Conservation (phyloP, 2,329 filamentous ascomycete species). For the Phoma sp. region DNA sequence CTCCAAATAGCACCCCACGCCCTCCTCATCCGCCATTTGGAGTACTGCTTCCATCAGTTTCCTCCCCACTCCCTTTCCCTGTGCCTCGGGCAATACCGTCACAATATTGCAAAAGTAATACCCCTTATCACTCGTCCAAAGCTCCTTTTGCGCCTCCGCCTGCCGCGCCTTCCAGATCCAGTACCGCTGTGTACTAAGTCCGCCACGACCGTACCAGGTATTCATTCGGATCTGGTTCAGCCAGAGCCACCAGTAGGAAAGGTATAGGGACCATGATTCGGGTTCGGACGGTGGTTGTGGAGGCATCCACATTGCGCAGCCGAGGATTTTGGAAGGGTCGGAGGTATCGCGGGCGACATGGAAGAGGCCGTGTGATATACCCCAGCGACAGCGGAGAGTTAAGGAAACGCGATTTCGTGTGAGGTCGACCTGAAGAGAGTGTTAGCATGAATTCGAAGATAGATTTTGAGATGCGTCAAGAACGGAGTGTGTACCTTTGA, state of each 20-base stretch:
- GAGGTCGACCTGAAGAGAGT: slow-evolving; percentile 60
- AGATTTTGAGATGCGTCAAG: no score
- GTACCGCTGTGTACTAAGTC: slow-evolving; percentile 72
- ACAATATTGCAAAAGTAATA: slow-evolving; percentile 83
- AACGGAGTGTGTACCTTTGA: slow-evolving; percentile 61
- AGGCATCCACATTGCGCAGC: slow-evolving; percentile 76
- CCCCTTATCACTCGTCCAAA: slow-evolving; percentile 71
- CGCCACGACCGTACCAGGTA: slow-evolving; percentile 71
- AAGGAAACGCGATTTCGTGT: slow-evolving; percentile 69
- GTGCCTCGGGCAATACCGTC: slow-evolving; percentile 69
- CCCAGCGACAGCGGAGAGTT: slow-evolving; percentile 72
- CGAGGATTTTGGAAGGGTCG: slow-evolving; percentile 62
- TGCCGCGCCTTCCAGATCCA: slow-evolving; percentile 76
- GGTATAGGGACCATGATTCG: slow-evolving; percentile 68
- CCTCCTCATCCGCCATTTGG: slow-evolving; percentile 68
- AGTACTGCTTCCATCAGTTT: slow-evolving; percentile 70
- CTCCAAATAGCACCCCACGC: slow-evolving; percentile 73
- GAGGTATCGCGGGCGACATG: slow-evolving; percentile 71
- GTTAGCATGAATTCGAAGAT: not conserved
- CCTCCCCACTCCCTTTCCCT: slow-evolving; percentile 72
- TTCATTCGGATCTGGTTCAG: slow-evolving; percentile 72
- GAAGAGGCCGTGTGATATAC: slow-evolving; percentile 73
- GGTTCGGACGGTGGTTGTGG: slow-evolving; percentile 59
- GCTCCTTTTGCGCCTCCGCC: slow-evolving; percentile 63
- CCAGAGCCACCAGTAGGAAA: slow-evolving; percentile 71